Percentiles rank a stretch among this genome's conserved stretches.
These are phyloP conservation scores for Quercus robur DNA, from an alignment of 306 rosid species.

Conservation along the genomic window DNA sequence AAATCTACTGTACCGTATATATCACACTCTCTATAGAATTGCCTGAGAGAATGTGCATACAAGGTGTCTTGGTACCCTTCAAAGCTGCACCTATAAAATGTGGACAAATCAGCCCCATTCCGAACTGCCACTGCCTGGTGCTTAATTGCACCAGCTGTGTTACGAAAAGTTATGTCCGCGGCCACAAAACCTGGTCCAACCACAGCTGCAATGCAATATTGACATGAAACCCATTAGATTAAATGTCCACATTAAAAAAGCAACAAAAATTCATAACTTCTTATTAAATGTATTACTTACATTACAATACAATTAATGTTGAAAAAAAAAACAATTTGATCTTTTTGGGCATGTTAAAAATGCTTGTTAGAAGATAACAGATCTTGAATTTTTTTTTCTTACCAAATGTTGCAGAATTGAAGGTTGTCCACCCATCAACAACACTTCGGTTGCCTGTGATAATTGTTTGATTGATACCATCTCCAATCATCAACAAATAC, in stretches of 20 bases:
- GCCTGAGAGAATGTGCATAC: background rate
- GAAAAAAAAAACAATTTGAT: too few species aligned
- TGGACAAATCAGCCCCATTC: background rate
- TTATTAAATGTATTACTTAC: too few species aligned
- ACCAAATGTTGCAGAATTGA: background rate
- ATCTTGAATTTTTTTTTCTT: background rate
- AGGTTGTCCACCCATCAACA: background rate
- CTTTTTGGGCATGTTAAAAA: background rate
- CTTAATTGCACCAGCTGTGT: slow-evolving; percentile 1
- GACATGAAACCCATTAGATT: background rate
- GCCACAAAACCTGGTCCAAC: background rate
- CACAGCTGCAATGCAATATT: background rate
- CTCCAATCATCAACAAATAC: background rate
- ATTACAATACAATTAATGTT: too few species aligned
- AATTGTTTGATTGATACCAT: slow-evolving; percentile 4
- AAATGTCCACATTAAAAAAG: background rate
- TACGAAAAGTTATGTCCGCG: background rate
- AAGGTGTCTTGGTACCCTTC: slow-evolving; percentile 3
- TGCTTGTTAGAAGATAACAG: background rate
- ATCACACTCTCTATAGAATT: background rate
- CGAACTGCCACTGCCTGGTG: slow-evolving; percentile 6
- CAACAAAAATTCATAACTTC: background rate
- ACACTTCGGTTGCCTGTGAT: background rate
- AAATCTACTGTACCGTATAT: background rate
- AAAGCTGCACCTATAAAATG: slow-evolving; percentile 3